Conservation (phyloP, 768 basidiomycete genomes). For the Tubosaeta sp. region DNA sequence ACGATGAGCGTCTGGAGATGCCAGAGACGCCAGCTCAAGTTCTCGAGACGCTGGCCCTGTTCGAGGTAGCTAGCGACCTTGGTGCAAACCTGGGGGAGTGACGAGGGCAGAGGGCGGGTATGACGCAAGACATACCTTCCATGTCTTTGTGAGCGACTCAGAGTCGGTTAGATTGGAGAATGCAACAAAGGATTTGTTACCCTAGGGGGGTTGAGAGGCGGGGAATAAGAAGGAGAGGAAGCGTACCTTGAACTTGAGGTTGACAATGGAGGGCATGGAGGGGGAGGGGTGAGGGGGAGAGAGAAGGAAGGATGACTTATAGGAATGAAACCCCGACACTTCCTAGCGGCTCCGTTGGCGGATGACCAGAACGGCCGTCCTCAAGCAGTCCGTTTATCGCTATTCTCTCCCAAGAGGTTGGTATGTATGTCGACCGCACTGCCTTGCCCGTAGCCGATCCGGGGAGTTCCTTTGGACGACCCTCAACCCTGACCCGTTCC, state of each 20-base stretch:
- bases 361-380: constrained; percentile 17
- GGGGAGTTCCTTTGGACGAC: constrained; percentile 8
- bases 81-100: constrained; percentile 63
- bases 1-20: constrained; percentile 89
- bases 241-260: constrained; percentile 78
- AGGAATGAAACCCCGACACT: constrained; percentile 33
- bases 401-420: no score
- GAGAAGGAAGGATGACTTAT: constrained; percentile 11
- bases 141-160: constrained; percentile 83
- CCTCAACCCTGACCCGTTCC: constrained; percentile 25
- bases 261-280: constrained; percentile 74
- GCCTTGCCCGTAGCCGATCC: constrained; percentile 17
- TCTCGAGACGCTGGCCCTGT: constrained; percentile 87
- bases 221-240: background rate
- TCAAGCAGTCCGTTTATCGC: constrained; percentile 8
- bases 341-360: constrained; percentile 27
- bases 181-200: constrained; percentile 93
- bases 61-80: constrained; percentile 89
- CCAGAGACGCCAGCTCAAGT: constrained; percentile 90
- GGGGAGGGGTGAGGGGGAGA: background rate
- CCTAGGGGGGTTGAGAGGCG: constrained; percentile 38
- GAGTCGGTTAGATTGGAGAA: constrained; percentile 85
- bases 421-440: background rate
- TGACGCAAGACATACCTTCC: constrained; percentile 58
- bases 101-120: constrained; percentile 1